These are phyloP conservation scores for Solanum hybrid DNA, from an alignment of 305 asterid species.

Conservation along the genomic window DNA sequence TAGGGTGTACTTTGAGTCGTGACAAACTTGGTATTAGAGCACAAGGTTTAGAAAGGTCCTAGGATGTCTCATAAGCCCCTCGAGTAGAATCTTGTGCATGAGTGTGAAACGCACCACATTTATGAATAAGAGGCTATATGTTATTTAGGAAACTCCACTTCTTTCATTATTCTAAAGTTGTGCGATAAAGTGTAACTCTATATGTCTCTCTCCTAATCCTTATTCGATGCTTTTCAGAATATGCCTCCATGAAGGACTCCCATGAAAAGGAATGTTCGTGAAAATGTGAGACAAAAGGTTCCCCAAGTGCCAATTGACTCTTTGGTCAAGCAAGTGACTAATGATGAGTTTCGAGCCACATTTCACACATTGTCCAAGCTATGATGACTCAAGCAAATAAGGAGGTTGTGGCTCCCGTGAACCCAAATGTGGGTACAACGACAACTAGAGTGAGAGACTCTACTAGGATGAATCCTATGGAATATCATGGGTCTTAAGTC, in stretches of 20 bases:
- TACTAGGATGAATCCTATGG: not conserved
- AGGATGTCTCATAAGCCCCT: not conserved
- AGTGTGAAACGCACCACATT: not conserved
- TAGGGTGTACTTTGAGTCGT: not conserved
- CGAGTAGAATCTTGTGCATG: not conserved
- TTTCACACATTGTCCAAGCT: not conserved
- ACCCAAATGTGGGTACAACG: not conserved
- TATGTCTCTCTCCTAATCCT: not conserved
- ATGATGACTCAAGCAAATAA: not conserved
- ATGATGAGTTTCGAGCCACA: not conserved
- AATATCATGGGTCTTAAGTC: not conserved
- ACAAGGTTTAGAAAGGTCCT: not conserved
- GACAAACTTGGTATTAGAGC: not conserved
- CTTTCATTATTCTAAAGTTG: not conserved
- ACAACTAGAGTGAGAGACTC: not conserved
- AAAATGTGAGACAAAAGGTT: not conserved
- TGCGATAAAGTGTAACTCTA: not conserved
- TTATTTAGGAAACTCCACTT: too few species aligned
- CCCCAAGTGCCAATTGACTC: not conserved
- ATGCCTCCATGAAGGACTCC: not conserved
- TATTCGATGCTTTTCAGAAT: not conserved
- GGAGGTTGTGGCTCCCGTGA: not conserved
- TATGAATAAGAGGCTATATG: not conserved
- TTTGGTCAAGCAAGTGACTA: not conserved
- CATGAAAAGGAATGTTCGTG: not conserved